These are phyloP conservation scores for Diplocarpon rosae DNA, from an alignment of 2,329 filamentous ascomycete genomes.

Conservation along the genomic window DNA sequence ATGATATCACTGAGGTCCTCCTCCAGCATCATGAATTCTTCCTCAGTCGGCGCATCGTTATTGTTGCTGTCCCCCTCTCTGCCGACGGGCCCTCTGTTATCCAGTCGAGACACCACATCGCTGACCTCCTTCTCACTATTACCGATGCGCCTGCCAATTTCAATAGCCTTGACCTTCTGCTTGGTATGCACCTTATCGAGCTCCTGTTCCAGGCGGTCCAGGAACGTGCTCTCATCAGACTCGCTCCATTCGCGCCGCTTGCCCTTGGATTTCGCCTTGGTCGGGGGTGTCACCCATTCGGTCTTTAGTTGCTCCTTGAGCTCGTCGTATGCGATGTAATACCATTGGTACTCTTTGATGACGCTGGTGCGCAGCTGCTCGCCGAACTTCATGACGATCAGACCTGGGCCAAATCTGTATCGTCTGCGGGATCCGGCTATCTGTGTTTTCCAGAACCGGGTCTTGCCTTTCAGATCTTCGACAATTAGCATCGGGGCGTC, in stretches of 20 bases:
- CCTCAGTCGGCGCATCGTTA: slow-evolving; percentile 59
- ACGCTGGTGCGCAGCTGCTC: slow-evolving; percentile 92
- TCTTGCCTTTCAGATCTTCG: slow-evolving; percentile 19
- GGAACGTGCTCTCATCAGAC: slow-evolving; percentile 83
- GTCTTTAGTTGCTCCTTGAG: slow-evolving; percentile 80
- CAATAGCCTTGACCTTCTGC: slow-evolving; percentile 92
- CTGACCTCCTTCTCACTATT: slow-evolving; percentile 81
- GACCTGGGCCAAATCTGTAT: slow-evolving; percentile 32
- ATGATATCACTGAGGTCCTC: slow-evolving; percentile 96
- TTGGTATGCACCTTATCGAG: slow-evolving; percentile 97
- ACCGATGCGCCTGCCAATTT: slow-evolving; percentile 85
- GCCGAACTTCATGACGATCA: slow-evolving; percentile 72
- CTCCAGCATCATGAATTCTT: slow-evolving; percentile 89
- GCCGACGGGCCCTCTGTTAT: slow-evolving; percentile 43
- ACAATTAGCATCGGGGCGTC: slow-evolving; percentile 21
- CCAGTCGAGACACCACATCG: slow-evolving; percentile 69
- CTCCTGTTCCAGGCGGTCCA: slow-evolving; percentile 76
- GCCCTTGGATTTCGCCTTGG: slow-evolving; percentile 35
- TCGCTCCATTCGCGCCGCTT: slow-evolving; percentile 67
- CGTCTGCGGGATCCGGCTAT: slow-evolving; percentile 7
- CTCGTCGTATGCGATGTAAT: slow-evolving; percentile 96
- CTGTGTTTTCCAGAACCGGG: slow-evolving; percentile 11
- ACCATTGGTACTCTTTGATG: slow-evolving; percentile 94
- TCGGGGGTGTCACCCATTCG: slow-evolving; percentile 45
- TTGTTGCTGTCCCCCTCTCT: slow-evolving; percentile 16